Conservation (phyloP, 768 basidiomycete species). For the Suillus subalutaceus region DNA sequence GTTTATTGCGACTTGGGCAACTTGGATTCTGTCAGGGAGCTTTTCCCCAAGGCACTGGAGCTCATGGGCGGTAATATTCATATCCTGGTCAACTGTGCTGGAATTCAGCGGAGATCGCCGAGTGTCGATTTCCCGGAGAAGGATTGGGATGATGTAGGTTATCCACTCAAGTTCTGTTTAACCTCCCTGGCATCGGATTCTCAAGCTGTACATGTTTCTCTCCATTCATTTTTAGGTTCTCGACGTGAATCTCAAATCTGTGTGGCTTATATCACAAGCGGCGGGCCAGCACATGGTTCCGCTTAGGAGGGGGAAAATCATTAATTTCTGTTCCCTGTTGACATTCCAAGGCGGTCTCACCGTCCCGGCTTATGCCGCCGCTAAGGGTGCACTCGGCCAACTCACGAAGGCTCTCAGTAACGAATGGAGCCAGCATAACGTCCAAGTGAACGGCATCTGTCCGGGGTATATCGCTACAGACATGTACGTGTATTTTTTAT, state of each 20-base stretch:
- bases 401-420: conserved; percentile 90
- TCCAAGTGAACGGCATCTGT: conserved; percentile 87
- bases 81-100: conserved; percentile 71
- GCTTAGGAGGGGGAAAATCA: conserved; percentile 68
- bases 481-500: conserved; percentile 56
- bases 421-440: conserved; percentile 88
- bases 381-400: conserved; percentile 86
- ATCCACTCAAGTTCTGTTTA: conserved; percentile 33
- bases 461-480: conserved; percentile 91
- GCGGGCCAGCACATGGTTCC: conserved; percentile 91
- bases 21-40: conserved; percentile 47
- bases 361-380: conserved; percentile 89
- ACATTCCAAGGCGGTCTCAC: conserved; percentile 63
- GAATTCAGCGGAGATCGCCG: conserved; percentile 60
- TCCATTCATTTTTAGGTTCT: conserved; percentile 58
- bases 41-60: conserved; percentile 53
- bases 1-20: conserved; percentile 62
- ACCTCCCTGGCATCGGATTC: conserved; percentile 15
- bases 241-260: conserved; percentile 85
- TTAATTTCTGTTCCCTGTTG: conserved; percentile 63
- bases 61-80: conserved; percentile 56
- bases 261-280: conserved; percentile 82
- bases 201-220: conserved; percentile 13
- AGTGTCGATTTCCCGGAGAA: conserved; percentile 65
- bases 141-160: conserved; percentile 73